phyloP scores from a whole-genome alignment of 345 rosid species.

The Brassica nigra region DNA sequence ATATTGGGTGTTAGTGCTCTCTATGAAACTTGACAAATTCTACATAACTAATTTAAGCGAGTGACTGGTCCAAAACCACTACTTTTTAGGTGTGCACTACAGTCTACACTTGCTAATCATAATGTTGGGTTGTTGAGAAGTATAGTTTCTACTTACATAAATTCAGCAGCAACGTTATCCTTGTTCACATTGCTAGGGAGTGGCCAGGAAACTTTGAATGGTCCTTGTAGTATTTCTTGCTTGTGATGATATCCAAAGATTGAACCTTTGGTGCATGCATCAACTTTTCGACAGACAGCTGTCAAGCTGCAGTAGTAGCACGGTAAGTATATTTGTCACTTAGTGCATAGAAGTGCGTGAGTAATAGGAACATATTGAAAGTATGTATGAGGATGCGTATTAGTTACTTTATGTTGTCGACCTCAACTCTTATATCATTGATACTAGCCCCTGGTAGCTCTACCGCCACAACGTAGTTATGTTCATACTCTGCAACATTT shows the following conservation, averaged over 20 bases:
- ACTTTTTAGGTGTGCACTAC: not conserved
- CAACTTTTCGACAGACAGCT: slow-evolving; percentile 33
- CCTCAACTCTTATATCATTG: slow-evolving; percentile 77
- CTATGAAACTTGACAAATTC: not conserved
- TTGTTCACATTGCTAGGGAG: slow-evolving; percentile 66
- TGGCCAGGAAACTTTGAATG: slow-evolving; percentile 69
- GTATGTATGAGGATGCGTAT: not conserved
- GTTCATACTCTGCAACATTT: slow-evolving; percentile 60
- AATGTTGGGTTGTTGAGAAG: slow-evolving; percentile 8
- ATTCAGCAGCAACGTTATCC: slow-evolving; percentile 68
- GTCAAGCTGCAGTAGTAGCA: slow-evolving; percentile 53
- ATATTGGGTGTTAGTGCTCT: slow-evolving; percentile 8
- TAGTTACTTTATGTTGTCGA: slow-evolving; percentile 57
- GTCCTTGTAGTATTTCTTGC: slow-evolving; percentile 60
- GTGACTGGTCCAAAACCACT: not conserved
- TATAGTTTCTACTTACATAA: slow-evolving; percentile 54
- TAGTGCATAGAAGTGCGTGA: not conserved
- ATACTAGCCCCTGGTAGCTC: slow-evolving; percentile 76
- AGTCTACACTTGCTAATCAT: not conserved
- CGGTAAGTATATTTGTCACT: slow-evolving; percentile 9
- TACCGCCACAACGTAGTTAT: slow-evolving; percentile 54
- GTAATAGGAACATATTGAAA: not conserved
- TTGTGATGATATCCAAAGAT: slow-evolving; percentile 53
- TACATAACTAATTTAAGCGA: not conserved
- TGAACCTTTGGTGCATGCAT: slow-evolving; percentile 16